A percentile compares a stretch with the other conserved stretches of the same genome.
These are phyloP conservation scores for Rhizopus sp. DNA, from an alignment of 371 early-diverging fungal species.

Conservation along the genomic window DNA sequence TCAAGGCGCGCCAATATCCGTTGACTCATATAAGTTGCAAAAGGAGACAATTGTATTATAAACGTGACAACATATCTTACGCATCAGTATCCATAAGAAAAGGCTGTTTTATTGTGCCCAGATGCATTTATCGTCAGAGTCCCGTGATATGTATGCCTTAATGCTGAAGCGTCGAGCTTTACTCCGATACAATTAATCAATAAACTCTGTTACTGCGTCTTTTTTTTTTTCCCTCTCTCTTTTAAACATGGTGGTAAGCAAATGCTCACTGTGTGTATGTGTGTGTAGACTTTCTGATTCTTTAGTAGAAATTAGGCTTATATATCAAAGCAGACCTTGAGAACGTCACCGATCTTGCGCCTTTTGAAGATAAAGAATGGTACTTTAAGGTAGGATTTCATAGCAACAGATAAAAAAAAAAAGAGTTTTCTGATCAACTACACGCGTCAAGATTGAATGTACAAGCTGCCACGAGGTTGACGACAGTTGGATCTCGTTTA, in stretches of 20 bases:
- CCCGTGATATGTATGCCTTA: too few species aligned
- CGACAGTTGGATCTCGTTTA: slow-evolving; percentile 76
- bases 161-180: too few species aligned
- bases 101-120: too few species aligned
- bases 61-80: too few species aligned
- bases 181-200: too few species aligned
- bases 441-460: slow-evolving; percentile 66
- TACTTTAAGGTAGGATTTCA: slow-evolving; percentile 78
- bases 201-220: neutral
- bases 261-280: neutral
- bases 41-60: too few species aligned
- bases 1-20: too few species aligned
- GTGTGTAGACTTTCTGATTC: neutral
- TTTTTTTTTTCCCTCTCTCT: neutral
- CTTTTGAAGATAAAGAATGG: slow-evolving; percentile 69
- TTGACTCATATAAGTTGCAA: too few species aligned
- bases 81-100: too few species aligned
- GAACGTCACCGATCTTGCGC: slow-evolving; percentile 76
- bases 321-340: slow-evolving; percentile 79
- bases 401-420: too few species aligned
- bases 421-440: neutral
- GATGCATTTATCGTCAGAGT: too few species aligned
- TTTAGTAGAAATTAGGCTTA: slow-evolving; percentile 53
- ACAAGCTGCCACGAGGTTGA: slow-evolving; percentile 81
- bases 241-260: slow-evolving; percentile 6